Conservation (phyloP, 768 basidiomycete genomes). For the Grammothele lineata region DNA sequence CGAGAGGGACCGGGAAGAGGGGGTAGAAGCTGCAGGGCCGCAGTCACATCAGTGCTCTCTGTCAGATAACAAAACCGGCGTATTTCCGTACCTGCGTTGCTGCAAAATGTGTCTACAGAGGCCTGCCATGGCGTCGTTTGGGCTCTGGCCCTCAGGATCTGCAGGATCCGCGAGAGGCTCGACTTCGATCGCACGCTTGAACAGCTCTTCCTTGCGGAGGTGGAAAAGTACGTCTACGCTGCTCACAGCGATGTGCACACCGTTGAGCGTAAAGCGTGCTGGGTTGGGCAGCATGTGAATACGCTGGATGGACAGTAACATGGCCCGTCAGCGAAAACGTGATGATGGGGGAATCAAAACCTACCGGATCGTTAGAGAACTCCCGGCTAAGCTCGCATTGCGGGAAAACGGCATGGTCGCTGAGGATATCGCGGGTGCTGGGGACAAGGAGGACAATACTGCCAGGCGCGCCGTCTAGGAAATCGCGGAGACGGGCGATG, state of each 20-base stretch:
- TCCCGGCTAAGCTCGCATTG: conserved; percentile 58
- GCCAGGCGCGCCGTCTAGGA: conserved; percentile 58
- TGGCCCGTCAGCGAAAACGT: neutral
- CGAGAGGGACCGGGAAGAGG: conserved; percentile 80
- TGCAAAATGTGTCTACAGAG: conserved; percentile 77
- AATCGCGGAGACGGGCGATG: conserved; percentile 46
- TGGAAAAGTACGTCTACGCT: conserved; percentile 90
- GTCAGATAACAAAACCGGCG: too few relatives aligned
- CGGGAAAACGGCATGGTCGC: conserved; percentile 79
- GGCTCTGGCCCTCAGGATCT: conserved; percentile 35
- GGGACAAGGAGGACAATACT: conserved; percentile 80
- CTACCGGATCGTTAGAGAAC: conserved; percentile 48
- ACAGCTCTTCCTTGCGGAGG: conserved; percentile 77
- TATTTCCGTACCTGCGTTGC: conserved; percentile 67
- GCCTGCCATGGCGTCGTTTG: conserved; percentile 73
- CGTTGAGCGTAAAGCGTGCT: conserved; percentile 79
- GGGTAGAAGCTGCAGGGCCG: conserved; percentile 80
- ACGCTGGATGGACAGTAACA: conserved; percentile 41
- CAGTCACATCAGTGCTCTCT: neutral
- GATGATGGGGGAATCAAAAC: too few relatives aligned
- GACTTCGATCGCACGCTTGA: conserved; percentile 61
- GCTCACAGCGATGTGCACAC: conserved; percentile 70
- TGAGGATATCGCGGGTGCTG: conserved; percentile 76
- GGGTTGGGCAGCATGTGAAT: conserved; percentile 86
- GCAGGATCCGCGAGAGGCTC: conserved; percentile 39